Conservation (phyloP, 2,329 filamentous ascomycete species). For the Akanthomyces uredinophilus region DNA sequence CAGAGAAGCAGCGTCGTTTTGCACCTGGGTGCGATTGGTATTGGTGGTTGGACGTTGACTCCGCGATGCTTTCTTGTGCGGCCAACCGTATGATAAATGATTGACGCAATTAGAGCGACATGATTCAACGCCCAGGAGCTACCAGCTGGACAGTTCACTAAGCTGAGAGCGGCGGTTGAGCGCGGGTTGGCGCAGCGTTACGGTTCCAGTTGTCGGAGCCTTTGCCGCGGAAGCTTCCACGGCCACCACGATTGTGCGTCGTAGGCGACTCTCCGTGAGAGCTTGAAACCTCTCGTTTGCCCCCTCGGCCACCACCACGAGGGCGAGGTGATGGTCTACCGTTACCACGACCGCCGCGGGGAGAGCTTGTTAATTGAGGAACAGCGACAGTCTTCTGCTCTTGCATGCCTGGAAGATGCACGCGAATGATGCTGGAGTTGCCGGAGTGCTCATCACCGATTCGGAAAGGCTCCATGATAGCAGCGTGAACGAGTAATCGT, state of each 20-base stretch:
- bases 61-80: not conserved
- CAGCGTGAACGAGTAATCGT: conserved; percentile 41
- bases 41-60: not conserved
- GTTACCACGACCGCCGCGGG: conserved; percentile 28
- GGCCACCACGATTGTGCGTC: conserved; percentile 28
- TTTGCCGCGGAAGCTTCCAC: conserved; percentile 36
- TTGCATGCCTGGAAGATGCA: conserved; percentile 39
- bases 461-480: conserved; percentile 31
- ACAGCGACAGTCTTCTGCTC: conserved; percentile 35
- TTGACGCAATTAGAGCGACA: not conserved
- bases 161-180: conserved; percentile 22
- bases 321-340: conserved; percentile 25
- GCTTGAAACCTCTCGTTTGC: conserved; percentile 30
- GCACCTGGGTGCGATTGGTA: conserved; percentile 4
- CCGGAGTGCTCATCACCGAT: conserved; percentile 29
- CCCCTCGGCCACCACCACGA: conserved; percentile 28
- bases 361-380: conserved; percentile 26
- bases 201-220: conserved; percentile 39
- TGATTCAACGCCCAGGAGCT: not conserved
- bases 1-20: conserved; percentile 10
- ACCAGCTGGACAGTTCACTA: conserved; percentile 8
- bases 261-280: conserved; percentile 24
- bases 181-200: conserved; percentile 8
- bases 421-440: conserved; percentile 32
- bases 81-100: not conserved